Conservation (phyloP, 1,139 yeast species). For the Suhomyces coccinellae region DNA sequence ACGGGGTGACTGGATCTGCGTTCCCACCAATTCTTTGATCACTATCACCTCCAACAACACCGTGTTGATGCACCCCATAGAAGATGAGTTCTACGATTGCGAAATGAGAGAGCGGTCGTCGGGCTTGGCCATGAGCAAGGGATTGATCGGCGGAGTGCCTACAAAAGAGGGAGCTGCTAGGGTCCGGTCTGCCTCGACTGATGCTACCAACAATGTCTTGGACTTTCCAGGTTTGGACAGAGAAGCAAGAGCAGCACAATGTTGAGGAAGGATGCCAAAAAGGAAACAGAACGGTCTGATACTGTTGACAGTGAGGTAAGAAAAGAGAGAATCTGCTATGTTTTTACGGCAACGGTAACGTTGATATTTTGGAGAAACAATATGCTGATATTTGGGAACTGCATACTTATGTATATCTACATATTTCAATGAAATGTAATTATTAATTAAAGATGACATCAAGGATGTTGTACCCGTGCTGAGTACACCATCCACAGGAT, state of each 20-base stretch:
- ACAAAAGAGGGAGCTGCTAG: conserved; percentile 17
- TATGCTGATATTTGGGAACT: conserved; percentile 6
- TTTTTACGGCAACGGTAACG: too few relatives aligned
- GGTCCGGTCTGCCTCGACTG: conserved; percentile 25
- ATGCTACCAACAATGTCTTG: conserved; percentile 36
- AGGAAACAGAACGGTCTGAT: conserved; percentile 11
- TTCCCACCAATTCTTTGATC: conserved; percentile 87
- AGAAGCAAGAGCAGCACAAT: conserved; percentile 58
- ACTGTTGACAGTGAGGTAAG: too few relatives aligned
- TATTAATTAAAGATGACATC: conserved; percentile 2
- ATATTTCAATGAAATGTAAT: conserved; percentile 1
- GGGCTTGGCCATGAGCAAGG: conserved; percentile 84
- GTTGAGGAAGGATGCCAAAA: conserved; percentile 7
- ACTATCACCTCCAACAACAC: conserved; percentile 79
- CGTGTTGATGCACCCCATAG: conserved; percentile 84
- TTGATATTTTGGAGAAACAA: too few relatives aligned
- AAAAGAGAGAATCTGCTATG: too few relatives aligned
- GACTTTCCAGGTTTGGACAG: conserved; percentile 84
- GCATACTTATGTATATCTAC: conserved; percentile 2
- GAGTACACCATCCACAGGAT: background rate
- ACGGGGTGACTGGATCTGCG: conserved; percentile 96
- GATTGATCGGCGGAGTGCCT: conserved; percentile 74
- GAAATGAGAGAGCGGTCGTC: conserved; percentile 69
- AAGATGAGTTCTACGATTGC: conserved; percentile 81
- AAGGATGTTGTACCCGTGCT: background rate